These are phyloP conservation scores for Phaffia tasmanica DNA, from an alignment of 768 basidiomycete species.

Conservation along the genomic window DNA sequence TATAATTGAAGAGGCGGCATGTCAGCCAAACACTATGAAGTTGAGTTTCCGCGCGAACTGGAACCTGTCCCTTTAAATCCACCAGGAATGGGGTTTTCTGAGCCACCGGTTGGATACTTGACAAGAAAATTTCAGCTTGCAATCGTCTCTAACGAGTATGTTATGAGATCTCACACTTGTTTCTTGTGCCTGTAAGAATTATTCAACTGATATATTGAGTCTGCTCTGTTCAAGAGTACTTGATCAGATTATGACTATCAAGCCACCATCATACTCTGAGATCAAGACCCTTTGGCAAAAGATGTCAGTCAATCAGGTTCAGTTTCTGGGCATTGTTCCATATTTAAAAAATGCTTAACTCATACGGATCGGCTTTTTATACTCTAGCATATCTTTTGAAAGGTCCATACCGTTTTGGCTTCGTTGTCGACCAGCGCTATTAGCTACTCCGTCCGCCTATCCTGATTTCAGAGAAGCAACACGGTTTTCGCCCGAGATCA, in stretches of 20 bases:
- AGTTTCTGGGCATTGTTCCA: not conserved
- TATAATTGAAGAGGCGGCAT: conserved; percentile 10
- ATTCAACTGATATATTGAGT: not conserved
- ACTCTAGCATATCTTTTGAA: conserved; percentile 13
- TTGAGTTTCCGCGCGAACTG: conserved; percentile 15
- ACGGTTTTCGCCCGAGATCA: not conserved
- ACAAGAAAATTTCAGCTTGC: conserved; percentile 7
- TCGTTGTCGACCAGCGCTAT: conserved; percentile 1
- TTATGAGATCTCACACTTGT: not conserved
- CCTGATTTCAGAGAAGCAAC: not conserved
- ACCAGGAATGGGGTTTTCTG: not conserved
- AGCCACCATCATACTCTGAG: conserved; percentile 18
- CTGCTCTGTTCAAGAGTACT: not conserved
- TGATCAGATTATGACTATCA: conserved; percentile 17
- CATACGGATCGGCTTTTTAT: no score
- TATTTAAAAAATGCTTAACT: no score
- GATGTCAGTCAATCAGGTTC: conserved; percentile 12
- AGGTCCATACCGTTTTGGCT: conserved; percentile 15
- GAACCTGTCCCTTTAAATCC: conserved; percentile 1
- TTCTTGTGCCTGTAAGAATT: no score
- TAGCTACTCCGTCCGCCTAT: not conserved
- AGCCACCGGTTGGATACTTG: not conserved
- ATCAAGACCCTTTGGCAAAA: conserved; percentile 18
- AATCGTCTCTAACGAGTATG: conserved; percentile 12
- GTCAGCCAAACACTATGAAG: conserved; percentile 19